Evolutionary conservation across 192 early-diverging fungal genomes (phyloP).

Genomic region (Backusella tuberculispora): DNA sequence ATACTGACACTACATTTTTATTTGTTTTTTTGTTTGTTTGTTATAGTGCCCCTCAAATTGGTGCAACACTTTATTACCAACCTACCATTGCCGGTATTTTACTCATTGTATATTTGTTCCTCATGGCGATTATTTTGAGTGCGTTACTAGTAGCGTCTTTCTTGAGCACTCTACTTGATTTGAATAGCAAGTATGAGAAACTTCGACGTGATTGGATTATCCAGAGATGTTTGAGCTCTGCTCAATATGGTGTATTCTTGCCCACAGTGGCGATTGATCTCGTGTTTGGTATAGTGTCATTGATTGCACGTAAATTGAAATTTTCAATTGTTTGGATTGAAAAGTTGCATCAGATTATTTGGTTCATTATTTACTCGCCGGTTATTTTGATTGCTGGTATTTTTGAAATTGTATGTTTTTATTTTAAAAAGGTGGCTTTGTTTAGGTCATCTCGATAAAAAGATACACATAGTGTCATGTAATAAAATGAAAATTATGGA

Average conservation of each 20-base stretch:
- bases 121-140: conserved; percentile 26
- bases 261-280: conserved; percentile 21
- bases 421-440: neutral
- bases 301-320: conserved; percentile 5
- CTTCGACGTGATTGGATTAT: neutral
- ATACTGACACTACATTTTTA: neutral
- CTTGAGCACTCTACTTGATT: conserved; percentile 26
- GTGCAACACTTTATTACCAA: conserved; percentile 36
- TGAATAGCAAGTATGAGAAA: conserved; percentile 1
- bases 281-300: conserved; percentile 14
- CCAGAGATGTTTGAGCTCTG: neutral
- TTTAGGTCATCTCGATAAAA: neutral
- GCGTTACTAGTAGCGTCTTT: conserved; percentile 35
- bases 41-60: conserved; percentile 42
- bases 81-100: conserved; percentile 28
- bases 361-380: conserved; percentile 34
- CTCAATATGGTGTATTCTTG: neutral
- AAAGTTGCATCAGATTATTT: conserved; percentile 23
- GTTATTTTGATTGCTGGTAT: conserved; percentile 24
- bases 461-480: conserved; percentile 47
- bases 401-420: neutral
- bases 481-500: conserved; percentile 76
- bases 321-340: conserved; percentile 8
- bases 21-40: neutral
- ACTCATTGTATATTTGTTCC: conserved; percentile 35